These are phyloP conservation scores for Toxicodendron radicans DNA, from an alignment of 345 rosid genomes.

Conservation along the genomic window DNA sequence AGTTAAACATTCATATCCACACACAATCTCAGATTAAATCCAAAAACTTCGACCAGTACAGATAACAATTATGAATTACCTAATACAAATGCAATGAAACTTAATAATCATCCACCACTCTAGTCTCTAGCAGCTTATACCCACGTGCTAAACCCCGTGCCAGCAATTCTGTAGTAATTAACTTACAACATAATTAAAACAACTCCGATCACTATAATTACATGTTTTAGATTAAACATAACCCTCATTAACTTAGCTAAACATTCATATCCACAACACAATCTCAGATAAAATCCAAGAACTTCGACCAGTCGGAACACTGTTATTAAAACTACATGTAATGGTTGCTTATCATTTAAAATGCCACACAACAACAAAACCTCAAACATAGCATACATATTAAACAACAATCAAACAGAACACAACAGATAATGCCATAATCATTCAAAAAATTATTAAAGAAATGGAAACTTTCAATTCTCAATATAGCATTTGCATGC, in stretches of 20 bases:
- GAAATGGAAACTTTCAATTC: neutral
- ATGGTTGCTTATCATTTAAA: neutral
- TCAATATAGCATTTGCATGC: constrained; percentile 16
- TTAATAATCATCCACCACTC: constrained; percentile 3
- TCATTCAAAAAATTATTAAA: neutral
- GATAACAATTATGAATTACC: neutral
- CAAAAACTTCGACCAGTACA: neutral
- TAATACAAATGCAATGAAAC: neutral
- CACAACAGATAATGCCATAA: neutral
- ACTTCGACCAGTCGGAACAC: neutral
- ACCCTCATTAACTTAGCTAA: neutral
- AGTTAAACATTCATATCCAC: neutral
- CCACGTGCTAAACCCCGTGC: neutral
- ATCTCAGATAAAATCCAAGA: neutral
- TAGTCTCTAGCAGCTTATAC: neutral
- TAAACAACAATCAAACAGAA: neutral
- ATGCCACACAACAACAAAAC: neutral
- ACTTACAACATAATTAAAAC: neutral
- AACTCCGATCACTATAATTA: neutral
- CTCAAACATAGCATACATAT: neutral
- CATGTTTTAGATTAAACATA: constrained; percentile 1
- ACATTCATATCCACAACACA: neutral
- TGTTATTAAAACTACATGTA: neutral
- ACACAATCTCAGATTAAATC: neutral
- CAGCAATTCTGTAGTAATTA: neutral